Evolutionary conservation across 2,329 filamentous ascomycete genomes (phyloP).

Genomic region (Exophiala bonariae): DNA sequence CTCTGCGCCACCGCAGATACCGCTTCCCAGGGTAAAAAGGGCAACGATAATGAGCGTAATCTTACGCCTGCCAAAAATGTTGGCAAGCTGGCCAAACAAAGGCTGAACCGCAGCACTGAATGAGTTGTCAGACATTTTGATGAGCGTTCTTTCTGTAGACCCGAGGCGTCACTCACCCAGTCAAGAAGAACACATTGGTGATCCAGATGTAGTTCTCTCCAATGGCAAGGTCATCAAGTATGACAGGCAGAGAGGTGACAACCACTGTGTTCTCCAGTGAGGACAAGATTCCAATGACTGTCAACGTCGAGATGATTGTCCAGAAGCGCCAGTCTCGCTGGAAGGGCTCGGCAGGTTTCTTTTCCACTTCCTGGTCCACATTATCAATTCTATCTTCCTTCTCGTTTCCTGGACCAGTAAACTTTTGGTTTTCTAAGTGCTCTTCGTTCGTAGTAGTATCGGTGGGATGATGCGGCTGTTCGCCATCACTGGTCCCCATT

Average conservation of each 20-base stretch:
- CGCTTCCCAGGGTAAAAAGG: constrained; percentile 55
- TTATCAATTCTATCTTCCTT: not conserved
- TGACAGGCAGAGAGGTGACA: constrained; percentile 43
- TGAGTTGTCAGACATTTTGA: too few species aligned
- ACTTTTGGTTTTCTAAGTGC: too few species aligned
- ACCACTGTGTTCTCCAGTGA: constrained; percentile 40
- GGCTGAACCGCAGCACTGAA: constrained; percentile 33
- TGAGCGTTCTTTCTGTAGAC: too few species aligned
- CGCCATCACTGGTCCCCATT: too few species aligned
- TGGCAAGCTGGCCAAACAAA: constrained; percentile 47
- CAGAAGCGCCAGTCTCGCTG: constrained; percentile 2
- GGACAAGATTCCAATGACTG: constrained; percentile 31
- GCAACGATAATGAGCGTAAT: constrained; percentile 42
- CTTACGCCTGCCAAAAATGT: constrained; percentile 53
- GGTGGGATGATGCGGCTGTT: too few species aligned
- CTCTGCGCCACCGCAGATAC: constrained; percentile 32
- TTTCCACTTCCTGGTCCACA: not conserved
- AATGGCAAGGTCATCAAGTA: constrained; percentile 32
- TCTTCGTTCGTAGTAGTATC: too few species aligned
- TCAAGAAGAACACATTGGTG: constrained; percentile 27
- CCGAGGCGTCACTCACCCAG: constrained; percentile 11
- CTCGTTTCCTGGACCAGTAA: not conserved
- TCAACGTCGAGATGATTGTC: constrained; percentile 5
- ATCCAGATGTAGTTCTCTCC: constrained; percentile 38
- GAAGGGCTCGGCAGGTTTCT: not conserved